Conservation (phyloP, 2,329 filamentous ascomycete species). For the Alternaria burnsii region DNA sequence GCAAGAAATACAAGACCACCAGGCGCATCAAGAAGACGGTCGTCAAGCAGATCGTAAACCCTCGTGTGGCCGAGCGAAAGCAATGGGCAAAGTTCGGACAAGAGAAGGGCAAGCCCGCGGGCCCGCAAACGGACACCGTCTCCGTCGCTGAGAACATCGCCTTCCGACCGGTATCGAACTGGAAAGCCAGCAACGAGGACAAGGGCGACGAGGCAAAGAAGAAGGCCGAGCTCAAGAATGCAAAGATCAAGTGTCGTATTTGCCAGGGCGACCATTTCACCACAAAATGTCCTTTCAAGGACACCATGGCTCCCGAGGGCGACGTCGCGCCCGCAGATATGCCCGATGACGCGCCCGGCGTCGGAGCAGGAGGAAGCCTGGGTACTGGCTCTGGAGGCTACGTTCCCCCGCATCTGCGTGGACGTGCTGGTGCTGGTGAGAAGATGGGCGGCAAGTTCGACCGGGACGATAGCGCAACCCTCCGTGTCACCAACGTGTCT, state of each 20-base stretch:
- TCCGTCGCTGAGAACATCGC: constrained; percentile 97
- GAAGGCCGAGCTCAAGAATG: constrained; percentile 83
- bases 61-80: constrained; percentile 93
- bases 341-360: constrained; percentile 56
- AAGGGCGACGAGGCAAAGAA: constrained; percentile 77
- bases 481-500: constrained; percentile 97
- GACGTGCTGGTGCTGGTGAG: constrained; percentile 77
- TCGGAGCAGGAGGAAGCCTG: constrained; percentile 61
- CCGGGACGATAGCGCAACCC: constrained; percentile 93
- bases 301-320: constrained; percentile 90
- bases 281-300: constrained; percentile 98
- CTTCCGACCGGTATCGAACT: constrained; percentile 92
- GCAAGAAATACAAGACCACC: constrained; percentile 96
- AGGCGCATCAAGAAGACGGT: constrained; percentile 93
- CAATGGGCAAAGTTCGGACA: constrained; percentile 92
- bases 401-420: constrained; percentile 91
- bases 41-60: constrained; percentile 93
- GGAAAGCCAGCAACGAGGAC: constrained; percentile 85
- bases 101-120: constrained; percentile 82
- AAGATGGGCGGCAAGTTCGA: constrained; percentile 94
- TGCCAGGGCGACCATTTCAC: constrained; percentile 99
- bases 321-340: constrained; percentile 57
- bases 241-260: constrained; percentile 99
- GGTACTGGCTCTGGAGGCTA: constrained; percentile 81
- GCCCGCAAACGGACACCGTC: constrained; percentile 88